These are phyloP conservation scores for Besnoitia besnoiti DNA, from an alignment of 169 alveolate species.

Conservation along the genomic window DNA sequence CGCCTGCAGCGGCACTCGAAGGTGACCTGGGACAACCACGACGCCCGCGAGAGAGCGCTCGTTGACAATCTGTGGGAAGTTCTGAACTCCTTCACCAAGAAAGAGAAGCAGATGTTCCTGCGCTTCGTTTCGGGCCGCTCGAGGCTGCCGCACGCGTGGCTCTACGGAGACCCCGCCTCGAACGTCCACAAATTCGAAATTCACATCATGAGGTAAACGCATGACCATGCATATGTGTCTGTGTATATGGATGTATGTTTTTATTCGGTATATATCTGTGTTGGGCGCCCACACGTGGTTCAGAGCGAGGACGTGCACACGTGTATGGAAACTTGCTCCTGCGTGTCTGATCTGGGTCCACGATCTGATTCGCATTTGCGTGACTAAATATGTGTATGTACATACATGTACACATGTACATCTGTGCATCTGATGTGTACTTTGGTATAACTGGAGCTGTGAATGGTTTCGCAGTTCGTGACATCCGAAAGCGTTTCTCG, in stretches of 20 bases:
- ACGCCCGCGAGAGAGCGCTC: slow-evolving; percentile 40
- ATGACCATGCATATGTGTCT: not conserved
- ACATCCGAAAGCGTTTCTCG: not conserved
- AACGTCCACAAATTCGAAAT: slow-evolving; percentile 81
- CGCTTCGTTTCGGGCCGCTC: slow-evolving; percentile 91
- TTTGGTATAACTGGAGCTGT: not conserved
- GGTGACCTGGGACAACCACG: slow-evolving; percentile 43
- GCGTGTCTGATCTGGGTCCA: too few species aligned
- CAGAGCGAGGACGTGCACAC: too few species aligned
- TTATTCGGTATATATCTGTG: not conserved
- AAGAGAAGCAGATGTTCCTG: slow-evolving; percentile 80
- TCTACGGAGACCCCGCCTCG: slow-evolving; percentile 27
- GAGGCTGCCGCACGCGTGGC: slow-evolving; percentile 83
- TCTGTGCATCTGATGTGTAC: not conserved
- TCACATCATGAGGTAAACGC: slow-evolving; percentile 77
- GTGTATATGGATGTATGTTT: not conserved
- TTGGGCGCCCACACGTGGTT: too few species aligned
- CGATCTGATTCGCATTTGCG: too few species aligned
- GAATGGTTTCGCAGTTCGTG: not conserved
- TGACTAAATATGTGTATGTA: too few species aligned
- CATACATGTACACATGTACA: too few species aligned
- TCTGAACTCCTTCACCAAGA: slow-evolving; percentile 25
- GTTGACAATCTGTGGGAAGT: slow-evolving; percentile 54
- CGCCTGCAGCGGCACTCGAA: slow-evolving; percentile 59
- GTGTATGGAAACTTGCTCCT: too few species aligned